Evolutionary conservation across 345 rosid genomes (phyloP).

Genomic region (Cardiospermum halicacabum): DNA sequence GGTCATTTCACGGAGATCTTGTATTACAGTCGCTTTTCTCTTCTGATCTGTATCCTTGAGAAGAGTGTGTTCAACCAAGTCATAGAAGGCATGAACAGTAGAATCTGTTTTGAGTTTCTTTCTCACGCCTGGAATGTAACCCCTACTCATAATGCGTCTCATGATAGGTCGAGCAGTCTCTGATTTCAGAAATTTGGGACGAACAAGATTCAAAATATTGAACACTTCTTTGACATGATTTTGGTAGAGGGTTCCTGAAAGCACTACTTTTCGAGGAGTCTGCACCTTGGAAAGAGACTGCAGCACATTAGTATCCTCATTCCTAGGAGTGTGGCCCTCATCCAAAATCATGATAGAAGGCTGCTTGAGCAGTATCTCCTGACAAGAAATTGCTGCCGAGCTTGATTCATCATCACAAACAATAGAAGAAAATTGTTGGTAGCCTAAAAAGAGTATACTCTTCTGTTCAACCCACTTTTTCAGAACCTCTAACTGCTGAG

Average conservation of each 20-base stretch:
- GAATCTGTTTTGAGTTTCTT: conserved; percentile 43
- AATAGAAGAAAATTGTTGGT: conserved; percentile 75
- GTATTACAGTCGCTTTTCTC: conserved; percentile 59
- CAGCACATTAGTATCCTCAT: conserved; percentile 60
- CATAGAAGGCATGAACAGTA: conserved; percentile 44
- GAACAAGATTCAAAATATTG: conserved; percentile 74
- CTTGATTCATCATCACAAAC: conserved; percentile 51
- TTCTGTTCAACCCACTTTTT: conserved; percentile 60
- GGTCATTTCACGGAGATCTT: conserved; percentile 86
- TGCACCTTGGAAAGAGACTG: conserved; percentile 76
- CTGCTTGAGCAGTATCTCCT: conserved; percentile 54
- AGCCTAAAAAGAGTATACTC: conserved; percentile 83
- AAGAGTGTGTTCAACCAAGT: conserved; percentile 66
- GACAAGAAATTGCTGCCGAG: conserved; percentile 35
- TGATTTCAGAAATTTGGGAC: conserved; percentile 72
- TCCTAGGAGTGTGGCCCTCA: conserved; percentile 90
- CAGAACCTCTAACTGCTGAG: conserved; percentile 63
- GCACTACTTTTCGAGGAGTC: conserved; percentile 82
- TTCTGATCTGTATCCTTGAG: conserved; percentile 45
- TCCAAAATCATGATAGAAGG: conserved; percentile 83
- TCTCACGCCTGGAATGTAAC: conserved; percentile 38
- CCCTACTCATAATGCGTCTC: conserved; percentile 62
- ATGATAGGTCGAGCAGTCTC: conserved; percentile 41
- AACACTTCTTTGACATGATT: conserved; percentile 88
- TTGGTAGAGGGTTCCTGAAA: conserved; percentile 86